Evolutionary conservation across 2,329 filamentous ascomycete genomes (phyloP), one percentile per base, ranked within the genome.

Genomic region (Cladosporium sp.): DNA sequence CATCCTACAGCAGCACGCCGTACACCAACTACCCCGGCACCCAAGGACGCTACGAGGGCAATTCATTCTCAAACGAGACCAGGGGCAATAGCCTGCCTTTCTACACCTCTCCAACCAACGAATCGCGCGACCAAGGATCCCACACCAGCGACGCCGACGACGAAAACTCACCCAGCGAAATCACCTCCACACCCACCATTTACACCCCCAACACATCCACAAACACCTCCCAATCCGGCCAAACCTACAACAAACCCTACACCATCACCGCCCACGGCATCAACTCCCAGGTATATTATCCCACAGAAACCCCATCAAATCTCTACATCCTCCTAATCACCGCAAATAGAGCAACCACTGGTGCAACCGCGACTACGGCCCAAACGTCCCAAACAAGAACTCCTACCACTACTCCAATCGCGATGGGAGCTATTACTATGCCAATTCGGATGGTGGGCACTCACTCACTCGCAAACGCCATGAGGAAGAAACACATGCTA

Each of bases 341-440:
- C 7, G 3, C 3, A n/a, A 35, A 33, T 49, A 85, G 82, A 83
- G 83, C 55, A 86, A 86, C 68, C 78, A 82, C 69, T 86, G 81
- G 61, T 84, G 82, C 67, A 67, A 76, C 39, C 81, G 83, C 27
- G 79, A 83, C 67, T 85, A 85, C 57, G 80, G 79, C 53, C 74
- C 72, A 55, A 58, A 67, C 43, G 78, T 75, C 4, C 55, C 73
- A 40, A 82, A 83, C 64, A 66, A 69, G 22, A 85, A 85, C 69
- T 69, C 73, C 6, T 84, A 83, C 64, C 82, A 86, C 63, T 87
- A 86, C 64, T 85, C 80, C 43, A 86, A 86, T 72, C 62, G 51
- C 78, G 80, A 62, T 56, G 74, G 25, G 22, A 79, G 77, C 1
- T 88, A 88, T 73, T 86, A 88, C 72, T 88, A 87, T 69, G 79